Base-by-base conservation (phyloP, 2,329 filamentous ascomycete species). In the Chaetomiaceae sp. region DNA sequence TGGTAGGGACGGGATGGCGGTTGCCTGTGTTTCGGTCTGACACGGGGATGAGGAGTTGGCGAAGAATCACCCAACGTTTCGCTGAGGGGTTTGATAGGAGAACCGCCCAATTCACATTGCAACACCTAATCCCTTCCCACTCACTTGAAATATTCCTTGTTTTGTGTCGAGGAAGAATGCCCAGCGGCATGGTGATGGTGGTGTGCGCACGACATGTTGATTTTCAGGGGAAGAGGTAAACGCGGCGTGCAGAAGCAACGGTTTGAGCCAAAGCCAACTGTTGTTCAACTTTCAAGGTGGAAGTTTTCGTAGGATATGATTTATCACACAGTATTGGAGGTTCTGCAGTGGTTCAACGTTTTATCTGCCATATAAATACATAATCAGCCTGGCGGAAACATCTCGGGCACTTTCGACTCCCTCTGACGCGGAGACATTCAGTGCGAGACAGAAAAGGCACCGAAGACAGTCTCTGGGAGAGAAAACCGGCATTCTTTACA, bases 131-230 rank as follows among this genome's bases (percentile, higher is more conserved):
- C n/a, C n/a, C n/a, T n/a, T n/a, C 17, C 6, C 3, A 33, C 70
- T 61, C 60, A 74, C 73, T 73, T 68, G 64, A 74, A 75, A 53
- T 68, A 68, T 30, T 64, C 62, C 63, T 70, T 63, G 59, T 75
- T 74, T 25, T 56, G 55, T 9, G 37, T 44, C 3, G 53, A 51
- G 12, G 55, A 40, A 3, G 53, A 48, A 27, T 30, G 6, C 38
- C 20, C 38, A 35, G 7, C 13, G 3, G 20, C 43, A 20, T 50
- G 25, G 12, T 48, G 33, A 19, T 53, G 50, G 20, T 44, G 21
- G n/a, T 35, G 35, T 20, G 30, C 7, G 30, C 30, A 13, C n/a
- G 30, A 33, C 30, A 33, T 33, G 14, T 33, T 33, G 30, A 8
- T n/a, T 33, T 33, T 13, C 7, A 33, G 30, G 5, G 30, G 7